Evolutionary conservation across 192 early-diverging fungal genomes (phyloP).

Genomic region (Rhizoclosmatium globosum): DNA sequence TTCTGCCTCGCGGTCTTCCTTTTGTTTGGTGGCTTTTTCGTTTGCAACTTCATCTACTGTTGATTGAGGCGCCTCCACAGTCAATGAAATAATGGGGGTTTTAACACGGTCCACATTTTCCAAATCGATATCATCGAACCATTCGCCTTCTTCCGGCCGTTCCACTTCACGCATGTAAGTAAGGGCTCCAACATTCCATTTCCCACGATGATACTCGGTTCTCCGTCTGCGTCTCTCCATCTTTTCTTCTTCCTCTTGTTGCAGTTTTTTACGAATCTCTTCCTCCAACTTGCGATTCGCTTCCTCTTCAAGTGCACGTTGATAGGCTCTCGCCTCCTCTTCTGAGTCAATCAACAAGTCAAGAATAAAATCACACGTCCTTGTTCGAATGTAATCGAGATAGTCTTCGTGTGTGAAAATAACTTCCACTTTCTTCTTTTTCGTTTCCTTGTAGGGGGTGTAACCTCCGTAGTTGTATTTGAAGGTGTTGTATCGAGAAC

Average conservation of each 20-base stretch:
- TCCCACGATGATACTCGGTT: conserved; percentile 44
- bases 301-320: conserved; percentile 43
- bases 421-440: conserved; percentile 25
- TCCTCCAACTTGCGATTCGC: conserved; percentile 47
- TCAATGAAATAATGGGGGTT: neutral
- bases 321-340: conserved; percentile 38
- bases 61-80: conserved; percentile 7
- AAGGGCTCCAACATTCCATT: conserved; percentile 60
- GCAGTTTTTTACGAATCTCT: conserved; percentile 36
- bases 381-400: conserved; percentile 43
- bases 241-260: conserved; percentile 37
- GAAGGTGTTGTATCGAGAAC: conserved; percentile 54
- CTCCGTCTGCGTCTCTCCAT: conserved; percentile 36
- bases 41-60: neutral
- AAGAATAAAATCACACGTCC: conserved; percentile 52
- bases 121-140: conserved; percentile 6
- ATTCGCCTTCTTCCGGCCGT: conserved; percentile 22
- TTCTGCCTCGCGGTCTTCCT: neutral
- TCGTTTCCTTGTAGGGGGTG: conserved; percentile 53
- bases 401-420: conserved; percentile 40
- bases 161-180: conserved; percentile 59
- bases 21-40: conserved; percentile 18
- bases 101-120: neutral
- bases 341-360: conserved; percentile 51
- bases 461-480: conserved; percentile 68